Evolutionary conservation across 1,284 basidiomycete genomes (phyloP).

Genomic region (Cystobasidium slooffiae): DNA sequence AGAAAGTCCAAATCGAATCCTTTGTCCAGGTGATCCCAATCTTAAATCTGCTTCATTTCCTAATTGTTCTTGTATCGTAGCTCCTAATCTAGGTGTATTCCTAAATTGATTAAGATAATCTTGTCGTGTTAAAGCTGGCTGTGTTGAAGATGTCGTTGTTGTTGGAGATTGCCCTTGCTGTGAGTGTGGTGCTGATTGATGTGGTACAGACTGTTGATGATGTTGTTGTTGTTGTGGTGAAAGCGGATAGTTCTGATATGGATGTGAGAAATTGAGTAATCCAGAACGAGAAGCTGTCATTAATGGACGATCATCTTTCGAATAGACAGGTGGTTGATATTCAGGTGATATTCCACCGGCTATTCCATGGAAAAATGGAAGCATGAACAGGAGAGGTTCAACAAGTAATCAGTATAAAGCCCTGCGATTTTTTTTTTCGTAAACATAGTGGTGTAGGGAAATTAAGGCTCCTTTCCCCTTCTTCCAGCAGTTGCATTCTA

Average conservation of each 20-base stretch:
- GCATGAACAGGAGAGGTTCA: neutral
- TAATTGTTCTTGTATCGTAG: conserved; percentile 42
- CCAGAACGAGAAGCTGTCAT: conserved; percentile 39
- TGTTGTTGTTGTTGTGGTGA: too few species aligned
- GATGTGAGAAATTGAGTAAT: conserved; percentile 44
- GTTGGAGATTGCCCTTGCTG: too few species aligned
- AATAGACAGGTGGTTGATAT: conserved; percentile 20
- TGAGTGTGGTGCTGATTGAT: too few species aligned
- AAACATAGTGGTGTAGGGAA: too few species aligned
- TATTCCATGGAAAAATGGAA: conserved; percentile 1
- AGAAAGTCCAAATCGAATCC: conserved; percentile 48
- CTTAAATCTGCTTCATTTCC: conserved; percentile 25
- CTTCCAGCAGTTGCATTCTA: too few species aligned
- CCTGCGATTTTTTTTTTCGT: too few species aligned
- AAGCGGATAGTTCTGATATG: conserved; percentile 41
- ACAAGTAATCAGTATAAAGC: too few species aligned
- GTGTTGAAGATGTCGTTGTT: too few species aligned
- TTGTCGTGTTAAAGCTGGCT: neutral
- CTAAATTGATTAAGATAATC: conserved; percentile 50
- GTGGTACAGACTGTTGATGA: too few species aligned
- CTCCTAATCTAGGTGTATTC: conserved; percentile 46
- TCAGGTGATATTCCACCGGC: conserved; percentile 50
- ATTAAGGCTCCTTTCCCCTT: too few species aligned
- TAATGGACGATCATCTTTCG: conserved; percentile 32
- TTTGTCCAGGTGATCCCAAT: conserved; percentile 45